Conservation (phyloP, 306 rosid genomes). For the Cyamopsis tetragonoloba region DNA sequence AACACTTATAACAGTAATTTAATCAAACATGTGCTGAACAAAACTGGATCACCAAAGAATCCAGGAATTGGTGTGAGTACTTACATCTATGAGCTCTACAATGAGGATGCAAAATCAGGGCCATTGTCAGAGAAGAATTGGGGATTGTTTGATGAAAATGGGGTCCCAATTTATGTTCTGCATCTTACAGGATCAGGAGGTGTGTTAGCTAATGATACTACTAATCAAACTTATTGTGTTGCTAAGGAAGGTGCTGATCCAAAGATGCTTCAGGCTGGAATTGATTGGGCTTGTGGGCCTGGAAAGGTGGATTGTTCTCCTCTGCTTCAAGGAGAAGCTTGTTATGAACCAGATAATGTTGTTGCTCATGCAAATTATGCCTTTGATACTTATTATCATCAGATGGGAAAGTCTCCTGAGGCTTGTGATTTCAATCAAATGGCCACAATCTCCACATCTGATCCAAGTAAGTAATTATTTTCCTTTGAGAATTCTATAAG, state of each 20-base stretch:
- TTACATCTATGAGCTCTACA: constrained; percentile 76
- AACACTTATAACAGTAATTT: constrained; percentile 82
- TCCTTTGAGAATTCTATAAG: no score
- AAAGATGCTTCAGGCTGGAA: constrained; percentile 95
- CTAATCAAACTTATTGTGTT: constrained; percentile 61
- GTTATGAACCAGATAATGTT: constrained; percentile 88
- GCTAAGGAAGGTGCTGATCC: constrained; percentile 70
- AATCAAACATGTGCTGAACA: constrained; percentile 66
- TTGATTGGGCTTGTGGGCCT: constrained; percentile 99
- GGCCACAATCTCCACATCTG: constrained; percentile 75
- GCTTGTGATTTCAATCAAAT: constrained; percentile 88
- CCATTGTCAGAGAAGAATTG: constrained; percentile 71
- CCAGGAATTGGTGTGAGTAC: constrained; percentile 72
- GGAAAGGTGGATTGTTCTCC: constrained; percentile 85
- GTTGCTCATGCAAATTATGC: constrained; percentile 77
- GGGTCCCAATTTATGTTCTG: constrained; percentile 58
- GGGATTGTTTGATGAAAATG: constrained; percentile 69
- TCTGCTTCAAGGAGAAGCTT: constrained; percentile 68
- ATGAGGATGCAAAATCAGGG: constrained; percentile 63
- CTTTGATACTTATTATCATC: constrained; percentile 64
- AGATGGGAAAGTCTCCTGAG: constrained; percentile 60
- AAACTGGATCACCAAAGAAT: constrained; percentile 76
- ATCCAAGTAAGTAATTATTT: constrained; percentile 77
- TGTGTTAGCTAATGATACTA: constrained; percentile 65
- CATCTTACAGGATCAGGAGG: constrained; percentile 65